phyloP scores from a whole-genome alignment of 2,329 filamentous ascomycete genomes.

The Arthrobotrys entomopaga region DNA sequence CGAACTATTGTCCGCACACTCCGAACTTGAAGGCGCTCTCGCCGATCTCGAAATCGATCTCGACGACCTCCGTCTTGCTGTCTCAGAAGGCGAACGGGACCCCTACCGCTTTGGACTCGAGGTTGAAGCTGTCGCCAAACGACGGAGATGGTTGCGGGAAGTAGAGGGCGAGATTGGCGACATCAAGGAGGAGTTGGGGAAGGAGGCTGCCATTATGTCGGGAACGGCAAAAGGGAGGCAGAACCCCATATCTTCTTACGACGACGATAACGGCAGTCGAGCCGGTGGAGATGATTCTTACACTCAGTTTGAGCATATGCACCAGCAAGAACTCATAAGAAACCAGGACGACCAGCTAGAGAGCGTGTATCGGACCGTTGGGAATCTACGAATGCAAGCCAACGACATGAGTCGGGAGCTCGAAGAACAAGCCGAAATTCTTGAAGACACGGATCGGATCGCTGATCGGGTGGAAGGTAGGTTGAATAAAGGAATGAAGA shows the following conservation, averaged over 20 bases:
- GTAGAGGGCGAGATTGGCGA: slow-evolving; percentile 87
- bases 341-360: slow-evolving; percentile 95
- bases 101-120: slow-evolving; percentile 88
- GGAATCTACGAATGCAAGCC: slow-evolving; percentile 87
- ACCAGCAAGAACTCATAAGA: slow-evolving; percentile 89
- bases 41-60: slow-evolving; percentile 82
- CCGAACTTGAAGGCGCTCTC: slow-evolving; percentile 75
- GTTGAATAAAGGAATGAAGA: slow-evolving; percentile 85
- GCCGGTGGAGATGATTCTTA: slow-evolving; percentile 72
- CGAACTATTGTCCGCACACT: slow-evolving; percentile 81
- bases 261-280: slow-evolving; percentile 62
- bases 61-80: slow-evolving; percentile 84
- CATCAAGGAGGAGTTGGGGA: slow-evolving; percentile 84
- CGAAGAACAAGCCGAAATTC: slow-evolving; percentile 89
- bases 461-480: slow-evolving; percentile 88
- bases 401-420: slow-evolving; percentile 96
- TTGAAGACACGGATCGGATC: slow-evolving; percentile 83
- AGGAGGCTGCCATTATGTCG: slow-evolving; percentile 61
- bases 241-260: slow-evolving; percentile 63
- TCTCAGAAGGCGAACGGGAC: slow-evolving; percentile 85
- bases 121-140: slow-evolving; percentile 80
- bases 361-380: slow-evolving; percentile 90
- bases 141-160: slow-evolving; percentile 84
- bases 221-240: slow-evolving; percentile 64
- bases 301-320: slow-evolving; percentile 85